Percentiles rank a stretch among this genome's conserved stretches.
These are phyloP conservation scores for Soucietia sequanensis DNA, from an alignment of 805 yeast genomes.

Conservation along the genomic window DNA sequence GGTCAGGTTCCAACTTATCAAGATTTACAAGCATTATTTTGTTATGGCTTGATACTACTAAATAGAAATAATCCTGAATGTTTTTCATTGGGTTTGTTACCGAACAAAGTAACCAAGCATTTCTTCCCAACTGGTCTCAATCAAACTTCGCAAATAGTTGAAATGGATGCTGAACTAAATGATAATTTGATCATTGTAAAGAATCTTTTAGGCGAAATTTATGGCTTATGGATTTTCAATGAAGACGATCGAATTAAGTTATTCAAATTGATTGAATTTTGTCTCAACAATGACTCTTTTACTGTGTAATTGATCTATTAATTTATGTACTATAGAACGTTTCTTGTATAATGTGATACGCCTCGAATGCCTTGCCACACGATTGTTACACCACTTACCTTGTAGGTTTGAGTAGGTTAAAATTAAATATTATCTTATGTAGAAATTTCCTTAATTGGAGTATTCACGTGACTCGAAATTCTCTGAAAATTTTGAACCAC, in stretches of 20 bases:
- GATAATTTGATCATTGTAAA: constrained; percentile 70
- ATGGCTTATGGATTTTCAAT: constrained; percentile 77
- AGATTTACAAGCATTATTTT: constrained; percentile 47
- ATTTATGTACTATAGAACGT: too few relatives aligned
- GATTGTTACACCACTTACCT: too few relatives aligned
- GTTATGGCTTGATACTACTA: constrained; percentile 67
- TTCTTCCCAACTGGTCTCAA: constrained; percentile 37
- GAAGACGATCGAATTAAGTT: constrained; percentile 63
- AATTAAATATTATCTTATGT: too few relatives aligned
- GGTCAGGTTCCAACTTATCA: constrained; percentile 18
- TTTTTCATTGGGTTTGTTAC: constrained; percentile 67
- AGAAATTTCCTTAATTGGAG: too few relatives aligned
- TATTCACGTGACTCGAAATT: too few relatives aligned
- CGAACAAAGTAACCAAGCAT: constrained; percentile 48
- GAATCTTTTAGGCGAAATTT: constrained; percentile 65
- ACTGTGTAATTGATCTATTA: too few relatives aligned
- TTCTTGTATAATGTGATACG: too few relatives aligned
- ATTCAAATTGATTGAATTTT: constrained; percentile 43
- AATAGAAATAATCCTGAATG: constrained; percentile 69
- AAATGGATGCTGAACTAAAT: constrained; percentile 65
- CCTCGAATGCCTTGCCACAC: too few relatives aligned
- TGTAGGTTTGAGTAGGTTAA: too few relatives aligned
- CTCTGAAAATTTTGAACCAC: too few relatives aligned
- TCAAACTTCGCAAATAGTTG: constrained; percentile 27
- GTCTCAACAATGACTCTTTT: constrained; percentile 32